Evolutionary conservation across 192 early-diverging fungal species (phyloP), one percentile per base, ranked within the genome.

Genomic region (Funneliformis mosseae): DNA sequence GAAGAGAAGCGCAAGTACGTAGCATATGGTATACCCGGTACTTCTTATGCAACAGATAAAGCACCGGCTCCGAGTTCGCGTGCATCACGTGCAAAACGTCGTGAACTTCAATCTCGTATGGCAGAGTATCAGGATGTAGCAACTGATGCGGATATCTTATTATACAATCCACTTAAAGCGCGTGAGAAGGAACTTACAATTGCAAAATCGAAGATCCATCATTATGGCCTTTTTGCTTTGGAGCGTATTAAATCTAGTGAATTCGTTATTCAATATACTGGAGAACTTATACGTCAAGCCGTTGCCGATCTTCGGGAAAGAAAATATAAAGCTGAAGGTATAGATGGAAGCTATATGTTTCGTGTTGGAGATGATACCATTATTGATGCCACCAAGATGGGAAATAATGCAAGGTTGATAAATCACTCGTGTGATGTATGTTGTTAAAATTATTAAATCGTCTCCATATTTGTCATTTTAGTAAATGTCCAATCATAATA

Each of bases 251-350:
- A 94, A 80, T 92, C 92, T 46, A 90, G 92, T 80, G 98, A 99
- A 76, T 94, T 99, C 89, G 96, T 99, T 50, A 98, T 98, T 63
- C 97, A 99, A 88, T 99, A 99, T 82, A 95, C 98, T 78, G 98
- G 98, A 59, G 98, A 99, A 87, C 89, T 95, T 60, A 95, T 99
- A 83, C 91, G 98, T 46, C 92, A 96, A 81, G 93, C 95, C 82
- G 94, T 99, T 77, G 97, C 97, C 4, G 98, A 99, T 81, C 88
- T 93, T 82, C 92, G 97, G 33, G 98, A 99, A 86, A 93, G 95
- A 82, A 88, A 89, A 68, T 99, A 99, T 84, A 95, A 97, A 85
- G 89, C 90, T n/a, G 89, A 90, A 84, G 98, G 98, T 7, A 97
- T 99, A 33, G 97, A 97, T 21, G 90, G 91, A 64, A 95, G 93